Evolutionary conservation across 768 basidiomycete genomes (phyloP).

Genomic region (Hypholoma sublateritium): DNA sequence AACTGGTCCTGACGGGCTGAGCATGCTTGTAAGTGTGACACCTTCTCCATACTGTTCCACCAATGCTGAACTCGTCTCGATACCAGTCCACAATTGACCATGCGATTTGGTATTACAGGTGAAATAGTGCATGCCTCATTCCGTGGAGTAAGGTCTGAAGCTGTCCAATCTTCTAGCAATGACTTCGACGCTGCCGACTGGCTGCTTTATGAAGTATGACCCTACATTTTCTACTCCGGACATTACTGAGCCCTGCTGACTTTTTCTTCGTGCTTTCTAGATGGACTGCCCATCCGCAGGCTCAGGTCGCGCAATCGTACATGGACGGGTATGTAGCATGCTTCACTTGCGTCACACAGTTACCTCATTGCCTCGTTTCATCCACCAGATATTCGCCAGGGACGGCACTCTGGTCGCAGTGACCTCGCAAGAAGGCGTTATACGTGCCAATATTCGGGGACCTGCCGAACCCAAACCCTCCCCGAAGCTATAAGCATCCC

Average conservation of each 20-base stretch:
- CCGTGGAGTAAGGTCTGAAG: background rate
- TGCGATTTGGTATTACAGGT: conserved; percentile 80
- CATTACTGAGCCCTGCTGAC: conserved; percentile 1
- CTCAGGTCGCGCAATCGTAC: conserved; percentile 67
- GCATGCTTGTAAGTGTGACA: conserved; percentile 58
- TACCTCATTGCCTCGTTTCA: background rate
- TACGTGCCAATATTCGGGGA: conserved; percentile 56
- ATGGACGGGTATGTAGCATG: conserved; percentile 59
- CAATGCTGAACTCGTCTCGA: background rate
- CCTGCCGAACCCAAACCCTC: conserved; percentile 27
- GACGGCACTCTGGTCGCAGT: conserved; percentile 70
- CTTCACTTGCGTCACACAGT: background rate
- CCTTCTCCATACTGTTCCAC: background rate
- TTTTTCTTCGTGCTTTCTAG: conserved; percentile 30
- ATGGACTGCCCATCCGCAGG: conserved; percentile 63
- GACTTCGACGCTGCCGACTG: conserved; percentile 79
- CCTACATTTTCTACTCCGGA: conserved; percentile 1
- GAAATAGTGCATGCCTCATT: conserved; percentile 19
- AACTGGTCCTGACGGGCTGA: conserved; percentile 47
- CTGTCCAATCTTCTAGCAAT: conserved; percentile 42
- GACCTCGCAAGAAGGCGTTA: conserved; percentile 78
- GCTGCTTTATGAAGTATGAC: conserved; percentile 70
- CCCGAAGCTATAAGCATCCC: conserved; percentile 7
- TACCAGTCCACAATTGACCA: conserved; percentile 74
- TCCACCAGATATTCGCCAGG: conserved; percentile 63